Percentiles rank a stretch among this genome's conserved stretches.
phyloP scores from a whole-genome alignment of 2,329 filamentous ascomycete species.

The Aspergillus sp. region DNA sequence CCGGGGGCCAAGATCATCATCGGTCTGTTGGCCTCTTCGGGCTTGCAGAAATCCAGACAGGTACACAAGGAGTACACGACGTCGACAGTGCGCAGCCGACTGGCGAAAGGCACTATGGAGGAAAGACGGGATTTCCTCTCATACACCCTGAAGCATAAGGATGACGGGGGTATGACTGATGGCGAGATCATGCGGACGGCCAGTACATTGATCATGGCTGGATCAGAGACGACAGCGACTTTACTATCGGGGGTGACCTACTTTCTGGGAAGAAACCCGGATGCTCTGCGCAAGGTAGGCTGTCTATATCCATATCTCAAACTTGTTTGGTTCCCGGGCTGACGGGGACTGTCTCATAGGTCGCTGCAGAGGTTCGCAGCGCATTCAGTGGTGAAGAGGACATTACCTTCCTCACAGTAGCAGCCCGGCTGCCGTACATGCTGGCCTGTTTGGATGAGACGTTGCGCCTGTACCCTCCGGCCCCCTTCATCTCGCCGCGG shows the following conservation, averaged over 20 bases:
- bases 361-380: slow-evolving; percentile 5
- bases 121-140: slow-evolving; percentile 33
- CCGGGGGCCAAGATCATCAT: too few relatives aligned
- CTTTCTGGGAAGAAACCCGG: slow-evolving; percentile 22
- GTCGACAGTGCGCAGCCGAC: too few relatives aligned
- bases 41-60: not conserved
- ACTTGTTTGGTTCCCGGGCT: too few relatives aligned
- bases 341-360: too few relatives aligned
- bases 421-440: slow-evolving; percentile 26
- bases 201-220: slow-evolving; percentile 34
- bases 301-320: too few relatives aligned
- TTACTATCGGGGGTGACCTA: slow-evolving; percentile 33
- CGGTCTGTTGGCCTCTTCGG: too few relatives aligned
- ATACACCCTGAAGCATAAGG: slow-evolving; percentile 28
- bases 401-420: slow-evolving; percentile 25
- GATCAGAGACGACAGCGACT: slow-evolving; percentile 40
- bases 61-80: slow-evolving; percentile 1
- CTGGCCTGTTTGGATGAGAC: slow-evolving; percentile 35
- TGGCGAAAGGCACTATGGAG: slow-evolving; percentile 4
- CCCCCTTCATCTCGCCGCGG: slow-evolving; percentile 27
- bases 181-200: slow-evolving; percentile 34
- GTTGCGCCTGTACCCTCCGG: slow-evolving; percentile 37
- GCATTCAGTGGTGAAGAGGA: slow-evolving; percentile 17
- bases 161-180: slow-evolving; percentile 17
- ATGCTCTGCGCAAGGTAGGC: not conserved